Conservation (phyloP, 2,329 filamentous ascomycete species). For the Macroventuria anomochaeta region DNA sequence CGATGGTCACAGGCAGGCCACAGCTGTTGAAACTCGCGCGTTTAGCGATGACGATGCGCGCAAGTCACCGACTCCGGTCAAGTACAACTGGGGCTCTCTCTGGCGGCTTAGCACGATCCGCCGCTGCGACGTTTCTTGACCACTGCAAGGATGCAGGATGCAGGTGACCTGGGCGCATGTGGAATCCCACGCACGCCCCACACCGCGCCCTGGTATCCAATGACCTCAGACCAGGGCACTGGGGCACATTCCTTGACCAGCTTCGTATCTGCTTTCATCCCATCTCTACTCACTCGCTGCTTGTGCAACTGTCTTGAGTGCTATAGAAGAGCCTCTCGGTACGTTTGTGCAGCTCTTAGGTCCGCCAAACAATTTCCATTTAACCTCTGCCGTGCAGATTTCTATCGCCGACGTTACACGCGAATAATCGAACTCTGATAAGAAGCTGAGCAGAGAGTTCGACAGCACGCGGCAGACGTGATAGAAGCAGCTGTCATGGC, state of each 20-base stretch:
- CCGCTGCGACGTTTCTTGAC: constrained; percentile 13
- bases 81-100: constrained; percentile 16
- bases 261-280: constrained; percentile 8
- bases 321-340: constrained; percentile 10
- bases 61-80: constrained; percentile 17
- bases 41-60: constrained; percentile 23
- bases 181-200: constrained; percentile 3
- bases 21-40: constrained; percentile 3
- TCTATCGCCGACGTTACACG: constrained; percentile 29
- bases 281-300: constrained; percentile 7
- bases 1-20: not conserved
- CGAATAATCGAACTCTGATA: constrained; percentile 27
- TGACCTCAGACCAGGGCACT: constrained; percentile 13
- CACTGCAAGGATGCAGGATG: constrained; percentile 18
- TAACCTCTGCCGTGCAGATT: constrained; percentile 8
- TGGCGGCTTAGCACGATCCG: constrained; percentile 28
- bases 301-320: constrained; percentile 7
- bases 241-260: constrained; percentile 14
- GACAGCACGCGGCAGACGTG: constrained; percentile 13
- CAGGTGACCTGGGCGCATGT: constrained; percentile 9
- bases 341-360: constrained; percentile 6
- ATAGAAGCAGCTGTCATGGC: constrained; percentile 8
- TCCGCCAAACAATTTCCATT: constrained; percentile 2
- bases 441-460: constrained; percentile 5
- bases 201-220: constrained; percentile 7